Evolutionary conservation across 2,329 filamentous ascomycete genomes (phyloP).

Genomic region (Colletotrichum magnum): DNA sequence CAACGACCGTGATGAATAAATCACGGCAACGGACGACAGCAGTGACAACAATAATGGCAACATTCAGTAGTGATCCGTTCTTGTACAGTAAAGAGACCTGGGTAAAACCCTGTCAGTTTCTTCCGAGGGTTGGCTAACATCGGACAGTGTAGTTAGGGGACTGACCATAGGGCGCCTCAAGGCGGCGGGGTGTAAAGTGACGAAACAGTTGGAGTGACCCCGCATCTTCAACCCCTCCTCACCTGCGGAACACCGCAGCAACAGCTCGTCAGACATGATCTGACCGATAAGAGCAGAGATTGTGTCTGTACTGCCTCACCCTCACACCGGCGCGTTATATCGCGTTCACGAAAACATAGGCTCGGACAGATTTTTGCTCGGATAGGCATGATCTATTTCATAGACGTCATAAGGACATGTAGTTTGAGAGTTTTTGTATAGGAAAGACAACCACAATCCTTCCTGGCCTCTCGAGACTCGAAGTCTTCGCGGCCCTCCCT

Average conservation of each 20-base stretch:
- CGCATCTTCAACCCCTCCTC: conserved; percentile 13
- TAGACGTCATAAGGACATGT: conserved; percentile 38
- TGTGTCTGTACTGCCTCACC: not conserved
- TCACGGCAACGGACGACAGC: too few relatives aligned
- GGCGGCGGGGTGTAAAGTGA: not conserved
- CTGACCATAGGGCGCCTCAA: not conserved
- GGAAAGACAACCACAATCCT: conserved; percentile 39
- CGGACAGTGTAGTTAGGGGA: too few relatives aligned
- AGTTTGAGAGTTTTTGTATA: conserved; percentile 31
- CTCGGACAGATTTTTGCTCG: conserved; percentile 5
- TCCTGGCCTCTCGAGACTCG: conserved; percentile 27
- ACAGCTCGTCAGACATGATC: not conserved
- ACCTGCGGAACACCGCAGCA: not conserved
- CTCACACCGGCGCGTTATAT: not conserved
- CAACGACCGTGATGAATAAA: too few relatives aligned
- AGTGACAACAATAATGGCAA: too few relatives aligned
- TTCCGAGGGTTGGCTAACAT: too few relatives aligned
- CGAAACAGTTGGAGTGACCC: not conserved
- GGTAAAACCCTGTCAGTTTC: too few relatives aligned
- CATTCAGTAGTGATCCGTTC: too few relatives aligned
- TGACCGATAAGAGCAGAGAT: conserved; percentile 5
- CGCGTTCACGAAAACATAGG: not conserved
- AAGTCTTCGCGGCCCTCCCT: conserved; percentile 28
- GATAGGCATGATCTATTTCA: conserved; percentile 40
- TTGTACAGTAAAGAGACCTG: too few relatives aligned